Base-by-base conservation (phyloP, 2,329 filamentous ascomycete species). In the Knoxdaviesia capensis region DNA sequence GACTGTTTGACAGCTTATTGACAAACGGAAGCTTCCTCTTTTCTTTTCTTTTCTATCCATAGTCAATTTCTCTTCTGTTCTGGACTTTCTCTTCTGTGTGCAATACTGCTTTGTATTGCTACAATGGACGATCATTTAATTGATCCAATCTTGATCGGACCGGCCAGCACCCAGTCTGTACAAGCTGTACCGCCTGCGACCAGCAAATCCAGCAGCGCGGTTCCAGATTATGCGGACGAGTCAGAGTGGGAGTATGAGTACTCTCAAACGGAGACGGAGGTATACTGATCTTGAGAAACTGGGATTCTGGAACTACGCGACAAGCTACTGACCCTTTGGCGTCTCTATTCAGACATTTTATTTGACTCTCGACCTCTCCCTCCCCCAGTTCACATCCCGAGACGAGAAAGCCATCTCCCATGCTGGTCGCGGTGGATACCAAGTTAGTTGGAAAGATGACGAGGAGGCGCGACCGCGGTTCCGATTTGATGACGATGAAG, bases 181-280 rank as follows among this genome's bases (percentile, higher is more conserved):
- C 36, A 42, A 41, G 30, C 30, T 9, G 30, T 10, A 10, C 41
- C 31, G 5, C 41, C 41, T 20, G 30, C 30, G 31, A 36, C 31
- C 1, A 32, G 32, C 30, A 41, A 34, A 31, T 41, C 40, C 7
- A 5, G 34, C 9, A 11, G 43, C 5, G 39, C 42, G 8, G 36
- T 44, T 20, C 39, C 46, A 20, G 46, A 28, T 31, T 40, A 41
- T 9, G 60, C 62, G 31, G 66, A 64, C 5, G 62, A 74, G 45
- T 69, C 77, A 40, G 72, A 76, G 41, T 79, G 72, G 71, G 74
- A 79, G 51, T 78, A 77, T 48, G 74, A 79, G 48, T 79, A 79
- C 51, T 78, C 74, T 0, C 56, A 60, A 3, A 75, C 71, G 0
- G 73, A 79, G 50, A 75, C 65, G 9, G 74, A 79, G 62, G 74